A percentile compares a stretch with the other conserved stretches of the same genome.
phyloP scores from a whole-genome alignment of 768 basidiomycete genomes.

The Panaeolus cyanescens region DNA sequence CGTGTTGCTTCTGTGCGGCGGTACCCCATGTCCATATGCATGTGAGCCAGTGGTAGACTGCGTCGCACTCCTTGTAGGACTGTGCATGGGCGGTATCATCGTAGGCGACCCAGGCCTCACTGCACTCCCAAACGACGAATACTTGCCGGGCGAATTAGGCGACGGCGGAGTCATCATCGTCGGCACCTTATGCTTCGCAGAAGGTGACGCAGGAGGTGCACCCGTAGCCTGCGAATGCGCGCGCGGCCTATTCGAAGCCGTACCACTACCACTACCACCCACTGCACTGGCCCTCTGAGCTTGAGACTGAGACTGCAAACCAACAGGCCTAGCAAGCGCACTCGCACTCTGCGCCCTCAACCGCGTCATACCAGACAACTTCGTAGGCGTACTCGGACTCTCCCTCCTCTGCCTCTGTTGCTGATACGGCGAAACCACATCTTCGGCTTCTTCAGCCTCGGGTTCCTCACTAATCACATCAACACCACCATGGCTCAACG shows the following conservation, averaged over 20 bases:
- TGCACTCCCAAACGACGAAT: not conserved
- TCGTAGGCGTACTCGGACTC: not conserved
- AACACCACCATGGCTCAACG: not conserved
- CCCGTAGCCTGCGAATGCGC: not conserved
- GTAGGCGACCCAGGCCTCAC: not conserved
- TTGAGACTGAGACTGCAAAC: no score
- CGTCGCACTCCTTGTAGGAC: not conserved
- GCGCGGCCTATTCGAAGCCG: not conserved
- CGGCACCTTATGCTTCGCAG: not conserved
- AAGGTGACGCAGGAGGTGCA: not conserved
- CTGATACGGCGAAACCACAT: not conserved
- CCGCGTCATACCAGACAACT: not conserved
- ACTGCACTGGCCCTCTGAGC: no score
- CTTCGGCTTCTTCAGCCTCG: not conserved
- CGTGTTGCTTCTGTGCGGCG: conserved; percentile 6
- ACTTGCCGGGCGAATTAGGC: not conserved
- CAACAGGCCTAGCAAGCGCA: no score
- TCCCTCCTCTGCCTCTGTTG: not conserved
- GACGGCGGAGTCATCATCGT: not conserved
- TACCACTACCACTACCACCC: not conserved
- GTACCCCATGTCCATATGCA: no score
- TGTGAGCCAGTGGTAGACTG: no score
- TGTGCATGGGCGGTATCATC: not conserved
- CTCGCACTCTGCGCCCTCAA: not conserved
- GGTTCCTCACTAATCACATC: not conserved